Evolutionary conservation across 2,329 filamentous ascomycete genomes (phyloP), one percentile per base, ranked within the genome.

Genomic region (Leptodontidium sp.): DNA sequence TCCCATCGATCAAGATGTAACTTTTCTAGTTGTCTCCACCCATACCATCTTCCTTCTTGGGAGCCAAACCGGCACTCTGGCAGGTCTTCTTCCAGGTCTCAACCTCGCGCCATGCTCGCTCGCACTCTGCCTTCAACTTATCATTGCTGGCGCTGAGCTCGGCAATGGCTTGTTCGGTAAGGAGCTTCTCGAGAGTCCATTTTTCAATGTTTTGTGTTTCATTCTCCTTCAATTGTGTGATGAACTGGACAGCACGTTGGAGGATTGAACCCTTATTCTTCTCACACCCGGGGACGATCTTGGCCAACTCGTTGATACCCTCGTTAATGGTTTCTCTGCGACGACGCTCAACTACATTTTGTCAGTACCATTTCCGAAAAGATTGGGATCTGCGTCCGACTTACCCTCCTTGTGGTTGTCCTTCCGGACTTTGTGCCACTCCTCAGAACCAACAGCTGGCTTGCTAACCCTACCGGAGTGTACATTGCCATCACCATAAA

Each of bases 201-300:
- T 97, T 94, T 79, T 97, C 95, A 71, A 97, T 94, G 79, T 97
- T 97, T 72, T 96, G 92, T 17, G 92, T 89, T 79, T 97, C 95
- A 75, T 97, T 97, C 79, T 98, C 94, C 79, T 96, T 97, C 49
- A 99, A 87, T 78, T 98, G 94, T 12, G 90, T 92, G 78, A 99
- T 98, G 83, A 97, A 98, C 72, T 93, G 90, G 11, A 98, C 95
- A 0, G 96, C 94, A 43, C 95, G 93, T 78, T 97, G 93, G 47
- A 99, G 84, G 72, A 99, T 98, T 2, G 94, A 97, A 0, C 96
- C 96, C 82, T 99, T 99, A 84, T 99, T 98, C 86, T 98, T 99
- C 82, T 99, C 96, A 77, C 95, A 98, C 15, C 94, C 94, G 0
- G 96, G 96, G 0, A 99, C 96, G 73, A 99, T 97, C 83, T 98